These are phyloP conservation scores for Puccinia horiana DNA, from an alignment of 1,284 basidiomycete species.

Conservation along the genomic window DNA sequence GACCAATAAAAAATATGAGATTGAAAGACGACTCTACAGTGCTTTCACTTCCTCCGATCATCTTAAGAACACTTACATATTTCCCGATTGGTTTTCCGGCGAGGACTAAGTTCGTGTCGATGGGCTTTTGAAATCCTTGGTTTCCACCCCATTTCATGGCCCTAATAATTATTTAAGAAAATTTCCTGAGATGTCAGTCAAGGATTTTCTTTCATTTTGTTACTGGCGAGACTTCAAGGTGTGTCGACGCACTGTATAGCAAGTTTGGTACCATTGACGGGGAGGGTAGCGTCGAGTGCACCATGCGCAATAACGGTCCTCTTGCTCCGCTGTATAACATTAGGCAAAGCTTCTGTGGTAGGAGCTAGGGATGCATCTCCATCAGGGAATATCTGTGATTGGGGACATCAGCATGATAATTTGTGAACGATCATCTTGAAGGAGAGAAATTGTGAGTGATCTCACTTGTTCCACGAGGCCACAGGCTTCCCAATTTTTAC, in stretches of 20 bases:
- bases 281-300: slow-evolving; percentile 2
- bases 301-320: slow-evolving; percentile 43
- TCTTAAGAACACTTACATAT: slow-evolving; percentile 4
- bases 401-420: background rate
- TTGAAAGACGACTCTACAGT: background rate
- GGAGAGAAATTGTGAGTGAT: no score
- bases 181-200: background rate
- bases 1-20: background rate
- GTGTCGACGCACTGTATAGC: slow-evolving; percentile 9
- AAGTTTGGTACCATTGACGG: background rate
- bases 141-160: slow-evolving; percentile 56
- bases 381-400: slow-evolving; percentile 14
- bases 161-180: slow-evolving; percentile 47
- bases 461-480: background rate
- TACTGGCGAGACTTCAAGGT: background rate
- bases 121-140: slow-evolving; percentile 56
- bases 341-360: slow-evolving; percentile 15
- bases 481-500: slow-evolving; percentile 9
- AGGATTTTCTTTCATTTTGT: slow-evolving; percentile 20
- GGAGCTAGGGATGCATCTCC: slow-evolving; percentile 23
- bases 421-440: no score
- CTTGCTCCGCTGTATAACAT: slow-evolving; percentile 35
- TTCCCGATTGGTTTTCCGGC: slow-evolving; percentile 29
- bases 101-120: slow-evolving; percentile 50
- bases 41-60: background rate